phyloP scores from a whole-genome alignment of 768 basidiomycete genomes.

The Termitomyces bulborhizus region DNA sequence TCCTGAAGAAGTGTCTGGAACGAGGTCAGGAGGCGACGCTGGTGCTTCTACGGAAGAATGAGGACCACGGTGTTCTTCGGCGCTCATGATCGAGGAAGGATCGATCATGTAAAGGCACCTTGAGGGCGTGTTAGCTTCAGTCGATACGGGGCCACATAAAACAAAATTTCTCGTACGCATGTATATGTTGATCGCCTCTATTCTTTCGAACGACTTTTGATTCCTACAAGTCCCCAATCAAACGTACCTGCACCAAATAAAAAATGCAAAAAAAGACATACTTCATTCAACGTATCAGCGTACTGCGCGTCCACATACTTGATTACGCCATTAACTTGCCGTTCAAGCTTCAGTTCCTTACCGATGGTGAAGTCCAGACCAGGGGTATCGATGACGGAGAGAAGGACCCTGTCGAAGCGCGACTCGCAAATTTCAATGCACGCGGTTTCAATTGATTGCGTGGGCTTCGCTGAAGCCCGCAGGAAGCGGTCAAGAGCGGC shows the following conservation, averaged over 20 bases:
- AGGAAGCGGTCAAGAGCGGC: constrained; percentile 60
- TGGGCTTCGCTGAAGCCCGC: constrained; percentile 52
- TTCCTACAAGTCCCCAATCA: constrained; percentile 42
- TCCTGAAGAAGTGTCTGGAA: constrained; percentile 46
- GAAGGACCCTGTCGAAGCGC: constrained; percentile 68
- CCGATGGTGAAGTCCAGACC: constrained; percentile 73
- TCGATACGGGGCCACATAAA: neutral
- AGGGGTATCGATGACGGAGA: constrained; percentile 84
- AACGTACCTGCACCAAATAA: neutral
- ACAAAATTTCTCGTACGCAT: constrained; percentile 51
- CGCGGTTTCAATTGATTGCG: constrained; percentile 58
- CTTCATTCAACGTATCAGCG: constrained; percentile 85
- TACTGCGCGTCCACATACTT: constrained; percentile 79
- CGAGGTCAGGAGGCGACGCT: constrained; percentile 52
- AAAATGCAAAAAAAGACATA: constrained; percentile 22
- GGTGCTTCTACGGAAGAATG: constrained; percentile 59
- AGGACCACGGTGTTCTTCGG: constrained; percentile 41
- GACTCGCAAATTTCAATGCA: constrained; percentile 82
- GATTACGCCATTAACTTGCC: constrained; percentile 67
- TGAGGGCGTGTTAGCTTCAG: constrained; percentile 12
- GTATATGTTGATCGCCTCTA: constrained; percentile 87
- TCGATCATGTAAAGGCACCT: constrained; percentile 87
- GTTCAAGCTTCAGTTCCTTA: constrained; percentile 71
- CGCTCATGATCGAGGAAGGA: constrained; percentile 61
- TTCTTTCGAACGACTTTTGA: constrained; percentile 83